Conservation (phyloP, 768 basidiomycete genomes). For the Podaxis carcinomalis region DNA sequence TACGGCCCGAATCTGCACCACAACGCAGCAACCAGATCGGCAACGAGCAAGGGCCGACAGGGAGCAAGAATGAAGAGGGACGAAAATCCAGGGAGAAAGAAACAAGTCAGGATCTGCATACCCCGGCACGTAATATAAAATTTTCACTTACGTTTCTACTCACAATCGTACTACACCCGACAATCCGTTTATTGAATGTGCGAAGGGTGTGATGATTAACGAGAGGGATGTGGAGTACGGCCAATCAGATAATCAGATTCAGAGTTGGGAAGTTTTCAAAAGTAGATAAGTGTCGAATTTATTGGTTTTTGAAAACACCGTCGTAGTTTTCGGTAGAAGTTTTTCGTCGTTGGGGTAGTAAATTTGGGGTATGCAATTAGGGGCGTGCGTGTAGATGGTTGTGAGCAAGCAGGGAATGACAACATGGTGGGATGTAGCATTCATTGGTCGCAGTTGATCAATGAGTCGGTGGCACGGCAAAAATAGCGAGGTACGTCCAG, state of each 20-base stretch:
- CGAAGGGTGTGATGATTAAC: not conserved
- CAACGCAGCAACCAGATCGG: not conserved
- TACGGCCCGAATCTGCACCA: slow-evolving; percentile 7
- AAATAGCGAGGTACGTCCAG: not conserved
- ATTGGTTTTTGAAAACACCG: not conserved
- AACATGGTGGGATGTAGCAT: not conserved
- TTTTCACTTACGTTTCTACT: slow-evolving; percentile 8
- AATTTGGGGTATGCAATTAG: too few relatives aligned
- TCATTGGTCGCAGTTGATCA: not conserved
- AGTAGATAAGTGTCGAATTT: not conserved
- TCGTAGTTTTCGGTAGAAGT: not conserved
- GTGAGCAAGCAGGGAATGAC: not conserved
- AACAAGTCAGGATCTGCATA: not conserved
- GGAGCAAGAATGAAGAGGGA: not conserved
- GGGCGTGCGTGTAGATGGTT: too few relatives aligned
- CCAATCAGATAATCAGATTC: not conserved
- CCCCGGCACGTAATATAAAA: not conserved
- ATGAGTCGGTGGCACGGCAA: not conserved
- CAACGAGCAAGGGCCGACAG: not conserved
- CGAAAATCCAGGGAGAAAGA: not conserved
- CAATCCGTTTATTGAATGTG: not conserved
- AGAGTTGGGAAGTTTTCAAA: not conserved
- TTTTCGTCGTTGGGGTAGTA: not conserved
- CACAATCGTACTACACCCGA: slow-evolving; percentile 3
- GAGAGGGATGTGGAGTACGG: not conserved